Base-by-base conservation (phyloP, 768 basidiomycete species). In the Floccularia luteovirens region DNA sequence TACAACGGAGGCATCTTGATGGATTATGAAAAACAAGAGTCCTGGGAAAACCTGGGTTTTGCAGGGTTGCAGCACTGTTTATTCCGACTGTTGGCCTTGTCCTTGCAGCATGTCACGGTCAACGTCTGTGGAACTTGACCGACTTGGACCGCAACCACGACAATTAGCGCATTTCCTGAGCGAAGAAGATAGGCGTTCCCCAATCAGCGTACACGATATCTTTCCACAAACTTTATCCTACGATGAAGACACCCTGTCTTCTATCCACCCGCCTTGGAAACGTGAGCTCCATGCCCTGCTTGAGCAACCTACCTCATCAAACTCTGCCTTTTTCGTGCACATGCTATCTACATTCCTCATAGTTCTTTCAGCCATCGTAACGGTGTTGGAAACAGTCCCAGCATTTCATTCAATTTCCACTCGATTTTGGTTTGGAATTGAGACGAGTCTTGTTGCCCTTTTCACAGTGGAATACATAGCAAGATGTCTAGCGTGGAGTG, bases 401-500 rank as follows among this genome's bases (percentile, higher is more conserved):
- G 71, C 75, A 1, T 79, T 89, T 47, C 85, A 85, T 53, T 70
- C 73, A 7, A 76, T 81, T 2, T 74, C 79, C 2, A 76, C 73
- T 11, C 66, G 78, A 25, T 65, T 83, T 5, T 90, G 91, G 78
- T 94, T 94, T 45, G 91, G 91, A 1, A 55, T 90, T 16, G 91
- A 93, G 62, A 90, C 90, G 13, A 79, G 73, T 38, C 59, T 93
- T 7, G 90, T 93, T 19, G 77, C 81, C 35, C 56, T 92, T 2
- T 94, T 93, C 58, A 92, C 91, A 0, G 68, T 90, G 42, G 91
- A 96, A 59, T 93, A 88, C 54, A 56, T 82, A 20, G 75, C 75
- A 10, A 66, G 87, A 24, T 75, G 75, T 52, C 41, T 86, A 1
- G 88, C 87, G n/a, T 87, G 75, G 82, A 90, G 77, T 51, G 71